phyloP scores from a whole-genome alignment of 768 basidiomycete genomes.

The Symmetrospora coprosmae region DNA sequence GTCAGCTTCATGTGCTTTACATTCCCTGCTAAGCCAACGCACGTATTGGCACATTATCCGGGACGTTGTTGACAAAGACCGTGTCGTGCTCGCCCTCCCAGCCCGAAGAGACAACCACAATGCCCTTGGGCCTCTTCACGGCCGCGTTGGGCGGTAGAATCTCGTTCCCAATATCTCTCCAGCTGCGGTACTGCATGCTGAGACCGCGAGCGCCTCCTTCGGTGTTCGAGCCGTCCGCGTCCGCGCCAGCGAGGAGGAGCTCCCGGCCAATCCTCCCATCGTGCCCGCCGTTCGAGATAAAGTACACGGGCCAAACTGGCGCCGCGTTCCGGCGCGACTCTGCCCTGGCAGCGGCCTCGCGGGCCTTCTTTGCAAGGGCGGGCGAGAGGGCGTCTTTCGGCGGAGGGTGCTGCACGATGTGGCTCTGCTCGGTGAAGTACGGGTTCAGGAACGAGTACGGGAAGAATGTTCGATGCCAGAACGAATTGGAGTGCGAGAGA shows the following conservation, averaged over 20 bases:
- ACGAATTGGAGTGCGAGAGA: no score
- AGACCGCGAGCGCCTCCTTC: no score
- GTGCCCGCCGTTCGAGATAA: conserved; percentile 5
- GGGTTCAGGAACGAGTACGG: conserved; percentile 11
- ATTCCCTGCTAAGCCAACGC: no score
- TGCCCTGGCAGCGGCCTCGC: not conserved
- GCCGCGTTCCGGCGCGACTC: no score
- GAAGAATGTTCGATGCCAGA: conserved; percentile 19
- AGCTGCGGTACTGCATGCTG: conserved; percentile 1
- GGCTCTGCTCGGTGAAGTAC: conserved; percentile 1
- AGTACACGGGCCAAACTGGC: no score
- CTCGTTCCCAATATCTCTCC: not conserved
- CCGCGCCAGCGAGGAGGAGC: no score
- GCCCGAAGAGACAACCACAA: conserved; percentile 10
- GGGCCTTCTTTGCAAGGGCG: not conserved
- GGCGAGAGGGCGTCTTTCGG: conserved; percentile 18
- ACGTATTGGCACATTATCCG: conserved; percentile 1
- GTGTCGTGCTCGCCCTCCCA: not conserved
- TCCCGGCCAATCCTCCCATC: not conserved
- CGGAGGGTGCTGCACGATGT: conserved; percentile 16
- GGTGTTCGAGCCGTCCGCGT: no score
- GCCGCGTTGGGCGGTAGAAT: not conserved
- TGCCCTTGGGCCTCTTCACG: conserved; percentile 18
- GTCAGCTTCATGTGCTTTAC: no score
- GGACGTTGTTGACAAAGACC: not conserved